A percentile compares a stretch with the other conserved stretches of the same genome.
Conservation (phyloP, 192 early-diverging fungal genomes). For the Pilobolus umbonatus region DNA sequence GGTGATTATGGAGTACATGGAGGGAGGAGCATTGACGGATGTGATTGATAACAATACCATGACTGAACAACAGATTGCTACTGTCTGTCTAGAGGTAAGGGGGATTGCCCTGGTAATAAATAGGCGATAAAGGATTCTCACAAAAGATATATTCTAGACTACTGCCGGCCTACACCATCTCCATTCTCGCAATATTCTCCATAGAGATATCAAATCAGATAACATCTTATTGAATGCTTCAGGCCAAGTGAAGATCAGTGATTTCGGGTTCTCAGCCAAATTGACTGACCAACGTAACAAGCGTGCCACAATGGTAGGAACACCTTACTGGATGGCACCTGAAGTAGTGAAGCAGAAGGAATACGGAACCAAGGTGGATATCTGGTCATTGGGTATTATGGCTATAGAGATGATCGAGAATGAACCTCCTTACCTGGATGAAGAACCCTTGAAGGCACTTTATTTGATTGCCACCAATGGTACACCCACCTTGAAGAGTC, state of each 20-base stretch:
- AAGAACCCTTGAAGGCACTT: slow-evolving; percentile 92
- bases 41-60: slow-evolving; percentile 93
- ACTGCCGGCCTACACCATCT: slow-evolving; percentile 76
- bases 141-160: slow-evolving; percentile 37
- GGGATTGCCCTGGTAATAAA: neutral
- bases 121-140: neutral
- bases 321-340: slow-evolving; percentile 88
- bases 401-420: slow-evolving; percentile 97
- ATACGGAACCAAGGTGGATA: slow-evolving; percentile 75
- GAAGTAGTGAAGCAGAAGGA: slow-evolving; percentile 81
- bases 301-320: slow-evolving; percentile 85
- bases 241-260: slow-evolving; percentile 85
- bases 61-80: slow-evolving; percentile 92
- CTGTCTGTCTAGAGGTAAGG: slow-evolving; percentile 83
- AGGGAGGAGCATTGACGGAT: slow-evolving; percentile 97
- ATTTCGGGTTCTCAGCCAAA: slow-evolving; percentile 95
- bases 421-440: slow-evolving; percentile 93
- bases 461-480: slow-evolving; percentile 96
- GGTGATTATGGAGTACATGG: slow-evolving; percentile 99
- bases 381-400: slow-evolving; percentile 96
- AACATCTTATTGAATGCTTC: slow-evolving; percentile 78
- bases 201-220: slow-evolving; percentile 88
- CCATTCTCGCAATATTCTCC: slow-evolving; percentile 81
- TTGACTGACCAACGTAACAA: slow-evolving; percentile 79
- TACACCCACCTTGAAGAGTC: slow-evolving; percentile 86